Evolutionary conservation across 2,329 filamentous ascomycete genomes (phyloP).

Genomic region (Paramyrothecium sp.): DNA sequence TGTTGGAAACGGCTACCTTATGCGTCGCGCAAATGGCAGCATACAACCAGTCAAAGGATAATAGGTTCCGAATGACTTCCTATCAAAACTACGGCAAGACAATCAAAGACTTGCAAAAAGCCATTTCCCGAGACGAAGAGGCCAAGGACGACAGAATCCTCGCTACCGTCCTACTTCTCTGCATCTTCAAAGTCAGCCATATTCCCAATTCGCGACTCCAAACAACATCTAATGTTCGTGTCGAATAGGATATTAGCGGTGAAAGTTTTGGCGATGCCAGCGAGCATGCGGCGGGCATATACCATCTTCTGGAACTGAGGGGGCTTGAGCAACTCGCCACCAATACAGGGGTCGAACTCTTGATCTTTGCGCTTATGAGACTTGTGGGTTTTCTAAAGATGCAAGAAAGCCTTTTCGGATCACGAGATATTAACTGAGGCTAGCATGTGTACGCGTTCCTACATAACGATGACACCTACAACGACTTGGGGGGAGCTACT

Average conservation of each 20-base stretch:
- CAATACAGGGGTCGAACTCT: conserved; percentile 24
- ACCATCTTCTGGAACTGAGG: conserved; percentile 28
- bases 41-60: conserved; percentile 27
- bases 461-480: conserved; percentile 25
- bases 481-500: conserved; percentile 26
- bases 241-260: conserved; percentile 26
- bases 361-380: conserved; percentile 24
- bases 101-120: conserved; percentile 23
- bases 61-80: conserved; percentile 22
- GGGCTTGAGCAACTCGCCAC: conserved; percentile 27
- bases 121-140: conserved; percentile 19
- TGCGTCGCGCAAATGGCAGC: conserved; percentile 32
- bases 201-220: too few relatives aligned
- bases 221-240: neutral
- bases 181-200: conserved; percentile 24
- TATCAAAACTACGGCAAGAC: conserved; percentile 25
- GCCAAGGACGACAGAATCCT: conserved; percentile 27
- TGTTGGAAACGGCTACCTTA: conserved; percentile 27
- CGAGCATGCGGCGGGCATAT: conserved; percentile 29
- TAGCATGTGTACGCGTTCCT: conserved; percentile 32
- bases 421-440: neutral
- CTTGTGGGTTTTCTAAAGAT: conserved; percentile 19
- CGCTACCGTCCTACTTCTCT: conserved; percentile 26
- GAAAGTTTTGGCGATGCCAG: conserved; percentile 22
- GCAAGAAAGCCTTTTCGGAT: neutral